Percentiles rank a stretch among this genome's conserved stretches.
Evolutionary conservation across 75 land plant species (phyloP).

Genomic region (Cryptomeria japonica): DNA sequence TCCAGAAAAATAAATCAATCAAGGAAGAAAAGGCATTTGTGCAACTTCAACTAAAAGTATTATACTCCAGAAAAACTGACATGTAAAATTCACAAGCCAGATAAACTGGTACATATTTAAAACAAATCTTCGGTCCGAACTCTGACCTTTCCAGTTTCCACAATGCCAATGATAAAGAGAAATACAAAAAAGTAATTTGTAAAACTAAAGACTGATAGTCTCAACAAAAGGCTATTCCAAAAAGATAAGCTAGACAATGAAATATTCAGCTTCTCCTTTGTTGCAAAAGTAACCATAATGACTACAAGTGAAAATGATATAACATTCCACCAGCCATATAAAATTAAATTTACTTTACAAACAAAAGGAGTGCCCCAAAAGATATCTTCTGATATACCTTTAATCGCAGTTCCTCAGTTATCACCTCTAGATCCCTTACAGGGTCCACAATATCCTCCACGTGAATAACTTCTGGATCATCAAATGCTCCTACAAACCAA

Average conservation of each 20-base stretch:
- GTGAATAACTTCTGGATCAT: constrained; percentile 95
- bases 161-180: neutral
- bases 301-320: neutral
- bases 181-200: neutral
- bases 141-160: neutral
- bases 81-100: neutral
- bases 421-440: constrained; percentile 91
- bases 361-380: neutral
- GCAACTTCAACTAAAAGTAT: neutral
- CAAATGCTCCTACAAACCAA: constrained; percentile 88
- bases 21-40: neutral
- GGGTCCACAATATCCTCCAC: constrained; percentile 97
- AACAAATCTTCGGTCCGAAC: neutral
- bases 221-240: neutral
- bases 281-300: neutral
- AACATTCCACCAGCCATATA: neutral
- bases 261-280: neutral
- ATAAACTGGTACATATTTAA: neutral
- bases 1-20: neutral
- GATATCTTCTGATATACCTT: constrained; percentile 51
- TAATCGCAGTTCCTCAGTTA: constrained; percentile 77
- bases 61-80: neutral
- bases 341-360: neutral
- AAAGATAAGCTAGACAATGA: neutral
- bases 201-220: neutral